phyloP scores from a whole-genome alignment of 768 basidiomycete genomes.

The Tricholoma saponaceum region DNA sequence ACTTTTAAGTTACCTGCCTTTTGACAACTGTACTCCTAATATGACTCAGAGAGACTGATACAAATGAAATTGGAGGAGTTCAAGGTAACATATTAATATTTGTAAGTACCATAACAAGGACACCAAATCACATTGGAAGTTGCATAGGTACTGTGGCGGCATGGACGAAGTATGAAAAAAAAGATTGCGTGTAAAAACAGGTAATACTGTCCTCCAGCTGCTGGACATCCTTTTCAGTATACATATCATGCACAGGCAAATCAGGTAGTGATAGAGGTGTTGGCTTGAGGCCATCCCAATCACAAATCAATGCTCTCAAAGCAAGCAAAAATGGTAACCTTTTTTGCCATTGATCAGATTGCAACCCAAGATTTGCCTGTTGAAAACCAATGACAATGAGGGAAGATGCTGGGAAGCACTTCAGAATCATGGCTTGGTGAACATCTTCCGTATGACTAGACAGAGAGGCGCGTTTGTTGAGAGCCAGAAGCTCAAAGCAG shows the following conservation, averaged over 20 bases:
- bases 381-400: background rate
- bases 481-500: too few species aligned
- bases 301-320: background rate
- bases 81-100: too few species aligned
- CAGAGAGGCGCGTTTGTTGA: background rate
- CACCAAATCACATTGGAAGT: background rate
- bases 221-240: background rate
- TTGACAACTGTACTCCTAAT: too few species aligned
- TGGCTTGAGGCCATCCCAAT: constrained; percentile 1
- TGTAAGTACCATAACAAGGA: too few species aligned
- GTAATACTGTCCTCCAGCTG: constrained; percentile 1
- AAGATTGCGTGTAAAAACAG: background rate
- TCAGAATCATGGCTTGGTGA: background rate
- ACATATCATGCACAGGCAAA: background rate
- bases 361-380: background rate
- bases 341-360: background rate
- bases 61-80: too few species aligned
- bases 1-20: too few species aligned
- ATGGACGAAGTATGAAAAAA: background rate
- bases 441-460: background rate
- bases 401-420: background rate
- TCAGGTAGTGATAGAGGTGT: background rate
- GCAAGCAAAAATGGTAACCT: background rate
- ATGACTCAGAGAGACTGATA: too few species aligned
- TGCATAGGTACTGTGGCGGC: background rate